phyloP scores from a whole-genome alignment of 371 early-diverging fungal genomes.

The Amoeboaphelidium occidentale region DNA sequence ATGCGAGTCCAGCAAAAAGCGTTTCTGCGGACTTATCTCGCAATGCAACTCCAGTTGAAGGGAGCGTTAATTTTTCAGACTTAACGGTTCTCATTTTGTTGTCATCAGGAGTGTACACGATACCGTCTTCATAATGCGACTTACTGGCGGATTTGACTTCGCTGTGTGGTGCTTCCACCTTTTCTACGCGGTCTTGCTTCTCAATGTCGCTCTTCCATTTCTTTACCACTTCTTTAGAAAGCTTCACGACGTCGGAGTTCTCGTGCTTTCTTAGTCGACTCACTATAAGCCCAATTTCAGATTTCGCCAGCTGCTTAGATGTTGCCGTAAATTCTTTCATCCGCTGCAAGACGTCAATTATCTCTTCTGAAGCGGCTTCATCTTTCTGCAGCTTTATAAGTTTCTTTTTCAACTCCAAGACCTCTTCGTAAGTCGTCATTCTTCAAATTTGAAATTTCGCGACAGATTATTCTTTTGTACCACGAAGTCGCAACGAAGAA shows the following conservation, averaged over 20 bases:
- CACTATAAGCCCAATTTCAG: not conserved
- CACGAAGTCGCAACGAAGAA: no score
- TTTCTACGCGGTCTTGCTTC: not conserved
- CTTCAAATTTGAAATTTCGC: no score
- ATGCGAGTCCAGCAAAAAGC: no score
- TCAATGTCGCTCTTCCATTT: not conserved
- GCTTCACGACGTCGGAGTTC: not conserved
- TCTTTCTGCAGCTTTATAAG: no score
- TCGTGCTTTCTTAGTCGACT: not conserved
- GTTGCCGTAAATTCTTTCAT: not conserved
- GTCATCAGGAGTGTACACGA: not conserved
- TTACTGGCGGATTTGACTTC: not conserved
- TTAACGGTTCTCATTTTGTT: not conserved
- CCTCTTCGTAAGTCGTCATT: no score
- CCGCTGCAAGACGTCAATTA: not conserved
- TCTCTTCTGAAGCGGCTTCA: no score
- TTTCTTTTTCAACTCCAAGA: no score
- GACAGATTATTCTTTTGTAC: no score
- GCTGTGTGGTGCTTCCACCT: not conserved
- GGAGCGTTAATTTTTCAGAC: not conserved
- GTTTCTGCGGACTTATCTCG: not conserved
- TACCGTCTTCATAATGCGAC: not conserved
- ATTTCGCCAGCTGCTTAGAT: not conserved
- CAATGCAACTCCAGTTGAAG: not conserved
- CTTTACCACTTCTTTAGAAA: not conserved